A percentile compares a stretch with the other conserved stretches of the same genome.
These are phyloP conservation scores for Magnolia officinalis DNA, from an alignment of 164 flowering plant species.

Conservation along the genomic window DNA sequence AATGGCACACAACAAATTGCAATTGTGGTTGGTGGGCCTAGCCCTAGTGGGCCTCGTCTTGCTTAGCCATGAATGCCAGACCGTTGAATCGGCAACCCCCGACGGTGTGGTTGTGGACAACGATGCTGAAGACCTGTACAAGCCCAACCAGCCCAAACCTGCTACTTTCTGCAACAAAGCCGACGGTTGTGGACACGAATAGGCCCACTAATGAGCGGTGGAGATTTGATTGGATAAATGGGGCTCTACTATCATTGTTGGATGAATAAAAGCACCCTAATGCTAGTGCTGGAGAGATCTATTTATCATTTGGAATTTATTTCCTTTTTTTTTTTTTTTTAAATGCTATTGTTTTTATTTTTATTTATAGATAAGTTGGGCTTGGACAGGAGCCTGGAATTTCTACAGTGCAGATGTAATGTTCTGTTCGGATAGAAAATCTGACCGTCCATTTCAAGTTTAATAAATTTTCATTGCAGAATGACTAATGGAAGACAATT, in stretches of 20 bases:
- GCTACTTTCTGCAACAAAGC: neutral
- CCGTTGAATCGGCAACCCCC: neutral
- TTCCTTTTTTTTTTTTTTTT: no score
- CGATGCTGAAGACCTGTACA: neutral
- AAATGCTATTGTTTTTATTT: neutral
- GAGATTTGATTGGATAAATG: neutral
- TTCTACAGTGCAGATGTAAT: no score
- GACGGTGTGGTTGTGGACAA: neutral
- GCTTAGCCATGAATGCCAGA: constrained; percentile 1
- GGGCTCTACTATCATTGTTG: neutral
- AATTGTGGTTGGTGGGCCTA: neutral
- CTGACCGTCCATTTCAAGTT: no score
- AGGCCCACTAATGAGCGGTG: neutral
- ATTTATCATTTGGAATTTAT: neutral
- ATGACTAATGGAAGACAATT: no score
- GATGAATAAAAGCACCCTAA: neutral
- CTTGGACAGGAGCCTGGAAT: no score
- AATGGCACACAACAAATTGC: constrained; percentile 2
- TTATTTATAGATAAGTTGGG: no score
- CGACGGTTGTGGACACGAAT: neutral
- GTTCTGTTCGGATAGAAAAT: no score
- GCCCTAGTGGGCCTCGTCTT: constrained; percentile 4
- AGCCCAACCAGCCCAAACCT: neutral
- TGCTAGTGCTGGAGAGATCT: neutral
- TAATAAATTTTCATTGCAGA: no score